phyloP scores from a whole-genome alignment of 805 yeast species.

The Tanozyma kutaoensis region DNA sequence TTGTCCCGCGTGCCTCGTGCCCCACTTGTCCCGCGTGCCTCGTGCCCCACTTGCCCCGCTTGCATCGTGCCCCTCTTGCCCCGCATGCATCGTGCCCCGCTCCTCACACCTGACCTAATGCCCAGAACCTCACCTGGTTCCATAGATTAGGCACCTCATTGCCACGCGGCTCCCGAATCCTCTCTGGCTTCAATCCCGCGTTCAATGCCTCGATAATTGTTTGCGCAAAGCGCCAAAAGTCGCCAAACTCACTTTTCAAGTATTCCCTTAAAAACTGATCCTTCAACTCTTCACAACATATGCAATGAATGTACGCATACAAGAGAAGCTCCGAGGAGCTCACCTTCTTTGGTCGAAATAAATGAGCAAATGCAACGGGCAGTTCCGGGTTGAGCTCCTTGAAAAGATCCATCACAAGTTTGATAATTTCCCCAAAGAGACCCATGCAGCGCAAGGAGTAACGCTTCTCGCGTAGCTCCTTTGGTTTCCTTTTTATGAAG shows the following conservation, averaged over 20 bases:
- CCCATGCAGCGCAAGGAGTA: constrained; percentile 19
- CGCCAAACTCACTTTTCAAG: constrained; percentile 14
- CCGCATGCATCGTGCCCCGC: neutral
- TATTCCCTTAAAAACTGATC: constrained; percentile 26
- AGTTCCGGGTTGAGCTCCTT: neutral
- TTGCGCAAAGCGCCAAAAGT: neutral
- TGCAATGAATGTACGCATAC: constrained; percentile 21
- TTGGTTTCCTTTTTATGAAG: constrained; percentile 19
- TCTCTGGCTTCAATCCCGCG: constrained; percentile 1
- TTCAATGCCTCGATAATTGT: constrained; percentile 6
- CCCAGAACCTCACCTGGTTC: constrained; percentile 16
- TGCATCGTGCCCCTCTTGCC: no score
- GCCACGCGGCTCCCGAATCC: constrained; percentile 12
- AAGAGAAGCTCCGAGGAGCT: constrained; percentile 24
- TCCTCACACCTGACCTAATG: constrained; percentile 1
- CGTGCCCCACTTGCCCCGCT: constrained; percentile 1
- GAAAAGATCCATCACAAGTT: neutral
- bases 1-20: neutral
- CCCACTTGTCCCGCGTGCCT: neutral
- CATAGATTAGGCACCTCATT: constrained; percentile 19
- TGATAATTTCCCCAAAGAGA: constrained; percentile 8
- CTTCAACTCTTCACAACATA: constrained; percentile 21
- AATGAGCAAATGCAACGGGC: neutral
- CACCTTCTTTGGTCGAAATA: constrained; percentile 6
- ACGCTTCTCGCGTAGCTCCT: constrained; percentile 15